Evolutionary conservation across 306 rosid species (phyloP), one percentile per base, ranked within the genome.

Genomic region (Calophaca sinica): DNA sequence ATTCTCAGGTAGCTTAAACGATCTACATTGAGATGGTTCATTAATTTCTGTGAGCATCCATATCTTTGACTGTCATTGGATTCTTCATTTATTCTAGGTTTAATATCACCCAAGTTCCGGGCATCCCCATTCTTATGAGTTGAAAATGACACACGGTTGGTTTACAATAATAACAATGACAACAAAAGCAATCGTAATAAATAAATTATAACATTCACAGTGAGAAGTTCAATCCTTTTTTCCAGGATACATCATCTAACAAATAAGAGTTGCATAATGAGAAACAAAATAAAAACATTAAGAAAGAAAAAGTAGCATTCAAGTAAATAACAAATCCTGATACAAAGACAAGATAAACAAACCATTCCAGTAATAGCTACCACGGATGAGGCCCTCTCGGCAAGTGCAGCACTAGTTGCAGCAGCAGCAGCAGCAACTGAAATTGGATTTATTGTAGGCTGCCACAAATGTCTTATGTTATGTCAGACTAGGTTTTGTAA

Each of bases 11-110:
- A 94, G 91, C 91, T 93, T 94, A 89, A 87, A 81, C 77, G 98
- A 89, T 71, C 97, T 87, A 75, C 97, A 94, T 50, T 94, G 97
- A 77, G 93, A 82, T 5, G 87, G 93, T 85, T 94, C 98, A 28
- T 58, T 89, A 78, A 94, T 88, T 83, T 94, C 98, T 77, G 96
- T 90, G 83, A 91, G 90, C 89, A 89, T 94, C 98, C 96, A 91
- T 82, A 94, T 94, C 85, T 94, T 94, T 68, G 99, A 92, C 84
- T 94, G 83, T 94, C 99, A 70, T 90, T 94, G 60, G 92, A 85
- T 81, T 94, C 99, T 86, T 94, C 99, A 45, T 86, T 82, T 77
- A 94, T 87, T 85, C 96, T 90, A 74, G 99, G 96, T 80, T 94
- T 94, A 81, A 92, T 89, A 85, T 94, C 99, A 67, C 90, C 96